phyloP scores from a whole-genome alignment of 2,329 filamentous ascomycete genomes.

The Fusarium azukiicola region DNA sequence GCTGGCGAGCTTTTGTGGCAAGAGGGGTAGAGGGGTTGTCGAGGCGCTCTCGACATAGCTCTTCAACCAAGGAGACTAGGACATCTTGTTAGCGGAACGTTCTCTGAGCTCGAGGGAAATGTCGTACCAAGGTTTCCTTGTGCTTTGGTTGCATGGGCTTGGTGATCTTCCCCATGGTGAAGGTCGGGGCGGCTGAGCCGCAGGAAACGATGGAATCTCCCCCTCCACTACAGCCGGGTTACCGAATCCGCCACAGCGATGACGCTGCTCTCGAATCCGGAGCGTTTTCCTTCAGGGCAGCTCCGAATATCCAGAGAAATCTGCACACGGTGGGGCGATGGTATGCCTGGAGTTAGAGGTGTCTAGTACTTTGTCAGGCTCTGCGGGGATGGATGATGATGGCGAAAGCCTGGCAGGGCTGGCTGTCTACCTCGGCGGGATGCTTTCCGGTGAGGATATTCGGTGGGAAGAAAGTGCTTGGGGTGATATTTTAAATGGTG shows the following conservation, averaged over 20 bases:
- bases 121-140: constrained; percentile 82
- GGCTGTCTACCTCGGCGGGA: constrained; percentile 16
- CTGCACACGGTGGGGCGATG: constrained; percentile 36
- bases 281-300: constrained; percentile 59
- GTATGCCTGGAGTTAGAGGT: constrained; percentile 28
- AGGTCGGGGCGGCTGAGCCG: constrained; percentile 79
- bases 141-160: constrained; percentile 85
- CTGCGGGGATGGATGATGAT: constrained; percentile 21
- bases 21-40: constrained; percentile 85
- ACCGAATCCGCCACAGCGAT: constrained; percentile 62
- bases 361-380: constrained; percentile 34
- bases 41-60: constrained; percentile 88
- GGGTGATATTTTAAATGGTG: constrained; percentile 22
- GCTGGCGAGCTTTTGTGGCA: constrained; percentile 87
- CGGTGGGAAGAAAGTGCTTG: constrained; percentile 14
- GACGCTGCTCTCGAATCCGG: constrained; percentile 61
- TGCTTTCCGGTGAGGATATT: background rate
- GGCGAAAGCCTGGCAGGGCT: constrained; percentile 16
- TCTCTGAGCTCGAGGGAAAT: background rate
- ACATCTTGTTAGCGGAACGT: constrained; percentile 52
- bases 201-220: constrained; percentile 71
- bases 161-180: constrained; percentile 85
- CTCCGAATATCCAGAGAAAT: constrained; percentile 48
- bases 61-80: constrained; percentile 92
- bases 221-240: constrained; percentile 76